A percentile compares a stretch with the other conserved stretches of the same genome.
Evolutionary conservation across 2,329 filamentous ascomycete species (phyloP).

Genomic region (Cadophora gregata): DNA sequence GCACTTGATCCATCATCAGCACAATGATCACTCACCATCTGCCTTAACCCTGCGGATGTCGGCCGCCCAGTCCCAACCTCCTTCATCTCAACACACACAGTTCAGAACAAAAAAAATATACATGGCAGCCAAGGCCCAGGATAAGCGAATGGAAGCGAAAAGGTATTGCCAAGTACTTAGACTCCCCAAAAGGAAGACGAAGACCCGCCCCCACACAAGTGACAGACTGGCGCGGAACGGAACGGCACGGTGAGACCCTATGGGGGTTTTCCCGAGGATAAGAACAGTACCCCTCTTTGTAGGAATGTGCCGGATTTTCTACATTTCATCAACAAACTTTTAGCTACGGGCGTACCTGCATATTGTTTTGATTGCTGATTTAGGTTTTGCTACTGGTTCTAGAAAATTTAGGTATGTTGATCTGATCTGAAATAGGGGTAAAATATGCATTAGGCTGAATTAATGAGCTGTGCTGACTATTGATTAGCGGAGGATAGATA

Average conservation of each 20-base stretch:
- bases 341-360: background rate
- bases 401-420: no score
- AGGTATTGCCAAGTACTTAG: background rate
- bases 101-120: no score
- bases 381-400: no score
- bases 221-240: background rate
- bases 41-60: background rate
- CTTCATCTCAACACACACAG: no score
- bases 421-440: no score
- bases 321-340: background rate
- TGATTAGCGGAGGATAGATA: background rate
- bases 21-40: background rate
- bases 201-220: background rate
- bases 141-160: background rate
- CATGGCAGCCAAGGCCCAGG: background rate
- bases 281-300: conserved; percentile 1
- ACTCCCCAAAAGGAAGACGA: background rate
- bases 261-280: conserved; percentile 1
- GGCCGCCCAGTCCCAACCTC: background rate
- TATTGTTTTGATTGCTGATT: background rate
- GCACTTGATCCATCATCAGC: conserved; percentile 13
- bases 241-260: background rate
- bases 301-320: background rate
- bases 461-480: background rate
- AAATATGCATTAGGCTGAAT: background rate